A percentile compares a stretch with the other conserved stretches of the same genome.
phyloP scores from a whole-genome alignment of 768 basidiomycete species.

The Paxillus rubicundulus region DNA sequence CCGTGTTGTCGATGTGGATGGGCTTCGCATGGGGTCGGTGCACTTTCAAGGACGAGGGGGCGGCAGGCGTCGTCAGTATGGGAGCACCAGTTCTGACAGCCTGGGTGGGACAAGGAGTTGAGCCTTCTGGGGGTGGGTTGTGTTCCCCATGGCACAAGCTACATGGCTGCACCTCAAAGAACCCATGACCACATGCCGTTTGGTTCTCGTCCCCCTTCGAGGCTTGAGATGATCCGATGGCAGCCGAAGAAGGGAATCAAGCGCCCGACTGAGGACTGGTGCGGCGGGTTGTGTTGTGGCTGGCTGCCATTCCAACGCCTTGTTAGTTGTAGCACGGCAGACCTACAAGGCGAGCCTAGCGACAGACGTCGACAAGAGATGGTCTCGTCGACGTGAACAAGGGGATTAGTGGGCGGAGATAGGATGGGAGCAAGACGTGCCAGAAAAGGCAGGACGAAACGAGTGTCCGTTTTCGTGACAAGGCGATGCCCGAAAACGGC shows the following conservation, averaged over 20 bases:
- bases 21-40: too few relatives aligned
- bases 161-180: too few relatives aligned
- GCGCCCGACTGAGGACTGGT: too few relatives aligned
- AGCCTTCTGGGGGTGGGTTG: too few relatives aligned
- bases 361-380: neutral
- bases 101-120: too few relatives aligned
- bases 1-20: too few relatives aligned
- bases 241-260: neutral
- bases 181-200: neutral
- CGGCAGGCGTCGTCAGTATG: too few relatives aligned
- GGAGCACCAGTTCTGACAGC: too few relatives aligned
- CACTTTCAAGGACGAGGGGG: too few relatives aligned
- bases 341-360: neutral
- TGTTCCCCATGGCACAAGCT: neutral
- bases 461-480: slow-evolving; percentile 10
- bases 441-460: slow-evolving; percentile 12
- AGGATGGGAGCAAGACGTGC: neutral
- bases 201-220: slow-evolving; percentile 3
- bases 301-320: neutral
- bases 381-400: neutral
- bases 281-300: neutral
- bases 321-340: neutral
- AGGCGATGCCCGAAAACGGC: slow-evolving; percentile 13
- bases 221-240: neutral
- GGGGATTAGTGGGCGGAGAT: neutral